phyloP scores from a whole-genome alignment of 257 asterid species.

The Gentiana dahurica region DNA sequence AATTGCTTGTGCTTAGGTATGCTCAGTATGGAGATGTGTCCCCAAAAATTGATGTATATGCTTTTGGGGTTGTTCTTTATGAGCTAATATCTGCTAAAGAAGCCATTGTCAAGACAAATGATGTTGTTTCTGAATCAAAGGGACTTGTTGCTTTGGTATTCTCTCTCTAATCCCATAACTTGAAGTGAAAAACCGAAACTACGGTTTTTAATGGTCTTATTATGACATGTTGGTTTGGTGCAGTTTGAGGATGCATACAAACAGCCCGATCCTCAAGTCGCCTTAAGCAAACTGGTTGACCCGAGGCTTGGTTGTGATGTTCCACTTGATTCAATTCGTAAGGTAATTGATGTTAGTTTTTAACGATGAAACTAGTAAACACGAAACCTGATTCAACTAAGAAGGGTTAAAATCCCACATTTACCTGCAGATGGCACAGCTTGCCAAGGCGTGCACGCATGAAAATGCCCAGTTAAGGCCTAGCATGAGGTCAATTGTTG shows the following conservation, averaged over 20 bases:
- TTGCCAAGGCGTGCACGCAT: constrained; percentile 71
- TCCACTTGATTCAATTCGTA: constrained; percentile 52
- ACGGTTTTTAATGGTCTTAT: not conserved
- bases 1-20: constrained; percentile 29
- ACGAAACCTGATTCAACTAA: no score
- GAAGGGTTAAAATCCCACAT: not conserved
- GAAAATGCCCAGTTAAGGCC: constrained; percentile 83
- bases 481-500: constrained; percentile 84
- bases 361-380: no score
- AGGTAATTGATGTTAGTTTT: constrained; percentile 26
- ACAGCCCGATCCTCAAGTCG: constrained; percentile 38
- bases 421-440: constrained; percentile 54
- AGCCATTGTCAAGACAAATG: constrained; percentile 57
- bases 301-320: constrained; percentile 56
- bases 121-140: constrained; percentile 46
- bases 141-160: constrained; percentile 71
- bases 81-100: constrained; percentile 67
- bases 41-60: constrained; percentile 67
- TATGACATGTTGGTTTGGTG: constrained; percentile 2
- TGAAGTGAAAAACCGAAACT: not conserved
- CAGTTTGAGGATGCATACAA: constrained; percentile 68
- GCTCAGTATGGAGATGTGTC: constrained; percentile 79
- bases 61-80: constrained; percentile 79
- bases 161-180: not conserved
- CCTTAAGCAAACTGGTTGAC: constrained; percentile 49